These are phyloP conservation scores for Carallia brachiata DNA, from an alignment of 345 rosid genomes.

Conservation along the genomic window DNA sequence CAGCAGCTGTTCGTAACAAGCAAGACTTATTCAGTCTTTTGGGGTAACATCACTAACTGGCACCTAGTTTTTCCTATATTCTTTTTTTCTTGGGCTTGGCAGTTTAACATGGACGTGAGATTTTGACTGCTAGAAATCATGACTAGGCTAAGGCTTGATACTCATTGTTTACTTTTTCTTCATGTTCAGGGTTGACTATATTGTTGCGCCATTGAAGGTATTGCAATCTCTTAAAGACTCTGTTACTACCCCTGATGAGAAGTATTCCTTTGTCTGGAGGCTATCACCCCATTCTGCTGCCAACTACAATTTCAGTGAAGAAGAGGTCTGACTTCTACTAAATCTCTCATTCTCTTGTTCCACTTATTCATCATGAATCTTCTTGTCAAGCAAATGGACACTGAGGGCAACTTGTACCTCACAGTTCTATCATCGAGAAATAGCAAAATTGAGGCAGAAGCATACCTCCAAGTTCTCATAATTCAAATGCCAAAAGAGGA, in stretches of 20 bases:
- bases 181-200: slow-evolving; percentile 79
- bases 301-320: slow-evolving; percentile 59
- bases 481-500: too few species aligned
- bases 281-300: slow-evolving; percentile 73
- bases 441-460: too few species aligned
- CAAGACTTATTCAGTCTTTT: slow-evolving; percentile 90
- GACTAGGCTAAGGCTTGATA: slow-evolving; percentile 8
- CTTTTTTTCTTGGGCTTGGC: not conserved
- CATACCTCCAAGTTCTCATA: too few species aligned
- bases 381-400: not conserved
- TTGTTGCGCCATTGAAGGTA: slow-evolving; percentile 87
- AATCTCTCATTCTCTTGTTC: not conserved
- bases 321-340: slow-evolving; percentile 58
- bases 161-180: slow-evolving; percentile 11
- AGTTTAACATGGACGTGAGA: not conserved
- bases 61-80: not conserved
- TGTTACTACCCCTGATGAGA: slow-evolving; percentile 59
- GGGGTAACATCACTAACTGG: slow-evolving; percentile 45
- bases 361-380: not conserved
- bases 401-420: too few species aligned
- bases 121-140: slow-evolving; percentile 6
- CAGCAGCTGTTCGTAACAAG: slow-evolving; percentile 97
- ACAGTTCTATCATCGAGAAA: too few species aligned
- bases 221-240: slow-evolving; percentile 87
- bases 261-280: slow-evolving; percentile 69